These are phyloP conservation scores for Orbilia blumenaviensis DNA, from an alignment of 2,329 filamentous ascomycete species.

Conservation along the genomic window DNA sequence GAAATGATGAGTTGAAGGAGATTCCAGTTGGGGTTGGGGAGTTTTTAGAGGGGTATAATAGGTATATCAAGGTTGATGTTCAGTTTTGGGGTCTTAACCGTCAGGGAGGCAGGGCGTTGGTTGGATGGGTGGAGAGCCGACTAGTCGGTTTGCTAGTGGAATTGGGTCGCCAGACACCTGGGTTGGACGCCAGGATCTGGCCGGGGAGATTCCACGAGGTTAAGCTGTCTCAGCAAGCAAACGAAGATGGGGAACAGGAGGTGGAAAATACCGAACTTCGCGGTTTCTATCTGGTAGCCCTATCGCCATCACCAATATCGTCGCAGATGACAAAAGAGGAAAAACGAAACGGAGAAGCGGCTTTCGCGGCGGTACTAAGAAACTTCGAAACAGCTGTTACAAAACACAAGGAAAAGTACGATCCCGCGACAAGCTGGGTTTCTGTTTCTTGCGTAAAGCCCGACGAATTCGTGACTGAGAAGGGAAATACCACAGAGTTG, in stretches of 20 bases:
- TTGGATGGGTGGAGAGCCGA: constrained; percentile 73
- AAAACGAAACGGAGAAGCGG: constrained; percentile 62
- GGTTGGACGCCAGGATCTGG: constrained; percentile 70
- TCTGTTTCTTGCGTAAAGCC: constrained; percentile 58
- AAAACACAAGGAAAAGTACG: constrained; percentile 64
- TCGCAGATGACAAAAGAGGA: constrained; percentile 61
- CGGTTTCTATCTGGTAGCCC: constrained; percentile 71
- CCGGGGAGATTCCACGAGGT: constrained; percentile 67
- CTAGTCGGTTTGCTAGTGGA: constrained; percentile 67
- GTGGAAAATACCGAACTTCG: constrained; percentile 65
- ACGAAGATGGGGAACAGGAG: constrained; percentile 37
- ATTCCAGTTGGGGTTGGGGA: constrained; percentile 57
- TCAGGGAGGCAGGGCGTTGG: constrained; percentile 66
- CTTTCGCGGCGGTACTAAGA: constrained; percentile 63
- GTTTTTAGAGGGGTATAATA: constrained; percentile 67
- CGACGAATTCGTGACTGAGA: constrained; percentile 23
- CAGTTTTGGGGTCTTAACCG: constrained; percentile 73
- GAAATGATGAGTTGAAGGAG: background rate
- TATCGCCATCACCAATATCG: constrained; percentile 58
- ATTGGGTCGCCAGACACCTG: constrained; percentile 66
- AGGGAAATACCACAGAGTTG: constrained; percentile 22
- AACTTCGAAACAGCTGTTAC: constrained; percentile 63
- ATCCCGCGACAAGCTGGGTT: constrained; percentile 66
- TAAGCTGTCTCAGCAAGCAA: constrained; percentile 56
- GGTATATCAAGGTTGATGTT: constrained; percentile 70